Percentiles rank a stretch among this genome's conserved stretches.
Evolutionary conservation across 768 basidiomycete species (phyloP).

Genomic region (Mrakia hoshinonis): DNA sequence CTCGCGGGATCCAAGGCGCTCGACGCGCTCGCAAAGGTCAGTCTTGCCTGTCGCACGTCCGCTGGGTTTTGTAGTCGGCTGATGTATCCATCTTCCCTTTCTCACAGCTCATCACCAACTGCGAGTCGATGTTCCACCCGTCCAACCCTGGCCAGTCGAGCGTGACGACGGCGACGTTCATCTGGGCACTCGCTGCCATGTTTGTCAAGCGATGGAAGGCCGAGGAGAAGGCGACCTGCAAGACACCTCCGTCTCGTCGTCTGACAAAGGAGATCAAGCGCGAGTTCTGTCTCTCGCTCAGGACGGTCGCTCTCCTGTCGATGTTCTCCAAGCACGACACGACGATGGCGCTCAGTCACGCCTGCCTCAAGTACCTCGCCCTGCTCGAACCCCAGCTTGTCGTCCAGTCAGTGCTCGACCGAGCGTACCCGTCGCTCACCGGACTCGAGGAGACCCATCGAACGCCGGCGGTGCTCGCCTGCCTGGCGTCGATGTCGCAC

Average conservation of each 20-base stretch:
- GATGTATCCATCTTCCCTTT: no score
- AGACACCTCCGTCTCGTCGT: slow-evolving; percentile 62
- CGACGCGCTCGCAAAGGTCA: slow-evolving; percentile 62
- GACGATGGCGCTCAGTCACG: slow-evolving; percentile 22
- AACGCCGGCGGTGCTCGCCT: slow-evolving; percentile 76
- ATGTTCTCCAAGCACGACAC: slow-evolving; percentile 63
- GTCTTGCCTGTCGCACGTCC: no score
- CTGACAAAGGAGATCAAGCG: slow-evolving; percentile 68
- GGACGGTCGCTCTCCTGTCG: slow-evolving; percentile 74
- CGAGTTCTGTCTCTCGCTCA: slow-evolving; percentile 70
- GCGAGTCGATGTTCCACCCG: slow-evolving; percentile 85
- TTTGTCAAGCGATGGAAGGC: slow-evolving; percentile 53
- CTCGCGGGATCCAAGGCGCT: slow-evolving; percentile 77
- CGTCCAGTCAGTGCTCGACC: slow-evolving; percentile 67
- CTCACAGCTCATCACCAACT: slow-evolving; percentile 59
- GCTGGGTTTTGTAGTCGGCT: no score
- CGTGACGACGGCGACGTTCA: slow-evolving; percentile 19
- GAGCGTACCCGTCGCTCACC: slow-evolving; percentile 78
- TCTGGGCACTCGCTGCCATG: slow-evolving; percentile 29
- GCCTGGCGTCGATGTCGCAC: slow-evolving; percentile 68
- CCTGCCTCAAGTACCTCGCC: slow-evolving; percentile 24
- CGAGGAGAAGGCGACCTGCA: slow-evolving; percentile 67
- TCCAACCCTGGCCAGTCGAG: slow-evolving; percentile 19
- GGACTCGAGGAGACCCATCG: slow-evolving; percentile 82
- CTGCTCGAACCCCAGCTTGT: slow-evolving; percentile 75